A percentile compares a stretch with the other conserved stretches of the same genome.
Evolutionary conservation across 805 yeast genomes (phyloP).

Genomic region (Cyberlindnera petersonii): DNA sequence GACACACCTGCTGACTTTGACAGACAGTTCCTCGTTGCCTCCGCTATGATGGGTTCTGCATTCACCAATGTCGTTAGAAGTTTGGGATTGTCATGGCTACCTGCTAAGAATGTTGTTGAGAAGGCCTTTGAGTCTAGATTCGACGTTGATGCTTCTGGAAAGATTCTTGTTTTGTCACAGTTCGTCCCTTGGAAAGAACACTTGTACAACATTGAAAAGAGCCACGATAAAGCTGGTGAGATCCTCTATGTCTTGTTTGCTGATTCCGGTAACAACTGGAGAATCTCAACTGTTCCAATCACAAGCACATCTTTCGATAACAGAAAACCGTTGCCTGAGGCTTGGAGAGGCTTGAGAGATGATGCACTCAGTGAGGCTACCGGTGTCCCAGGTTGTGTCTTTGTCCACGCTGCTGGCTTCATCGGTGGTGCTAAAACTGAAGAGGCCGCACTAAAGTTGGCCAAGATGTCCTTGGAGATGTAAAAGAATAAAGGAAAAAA

Average conservation of each 20-base stretch:
- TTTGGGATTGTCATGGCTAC: slow-evolving; percentile 85
- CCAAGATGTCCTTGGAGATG: slow-evolving; percentile 39
- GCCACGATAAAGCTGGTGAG: slow-evolving; percentile 47
- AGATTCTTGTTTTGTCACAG: slow-evolving; percentile 65
- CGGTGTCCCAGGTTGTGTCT: slow-evolving; percentile 85
- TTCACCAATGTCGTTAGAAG: slow-evolving; percentile 64
- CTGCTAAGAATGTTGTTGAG: slow-evolving; percentile 76
- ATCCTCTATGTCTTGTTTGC: slow-evolving; percentile 76
- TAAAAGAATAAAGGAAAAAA: no score
- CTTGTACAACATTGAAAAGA: slow-evolving; percentile 66
- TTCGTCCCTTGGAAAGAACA: slow-evolving; percentile 97
- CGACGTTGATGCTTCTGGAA: slow-evolving; percentile 63
- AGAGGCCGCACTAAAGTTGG: slow-evolving; percentile 76
- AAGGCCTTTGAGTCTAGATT: slow-evolving; percentile 60
- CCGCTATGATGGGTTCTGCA: slow-evolving; percentile 77
- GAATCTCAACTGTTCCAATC: slow-evolving; percentile 91
- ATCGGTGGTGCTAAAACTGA: slow-evolving; percentile 88
- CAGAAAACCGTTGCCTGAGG: slow-evolving; percentile 83
- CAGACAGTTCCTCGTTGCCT: slow-evolving; percentile 61
- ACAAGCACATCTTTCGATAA: slow-evolving; percentile 73
- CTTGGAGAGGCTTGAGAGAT: slow-evolving; percentile 95
- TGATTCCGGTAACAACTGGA: slow-evolving; percentile 70
- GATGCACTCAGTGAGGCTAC: slow-evolving; percentile 66
- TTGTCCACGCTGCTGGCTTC: slow-evolving; percentile 95
- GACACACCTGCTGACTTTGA: slow-evolving; percentile 65